phyloP scores from a whole-genome alignment of 129 eudicot genomes.

The Scalesia atractyloides region DNA sequence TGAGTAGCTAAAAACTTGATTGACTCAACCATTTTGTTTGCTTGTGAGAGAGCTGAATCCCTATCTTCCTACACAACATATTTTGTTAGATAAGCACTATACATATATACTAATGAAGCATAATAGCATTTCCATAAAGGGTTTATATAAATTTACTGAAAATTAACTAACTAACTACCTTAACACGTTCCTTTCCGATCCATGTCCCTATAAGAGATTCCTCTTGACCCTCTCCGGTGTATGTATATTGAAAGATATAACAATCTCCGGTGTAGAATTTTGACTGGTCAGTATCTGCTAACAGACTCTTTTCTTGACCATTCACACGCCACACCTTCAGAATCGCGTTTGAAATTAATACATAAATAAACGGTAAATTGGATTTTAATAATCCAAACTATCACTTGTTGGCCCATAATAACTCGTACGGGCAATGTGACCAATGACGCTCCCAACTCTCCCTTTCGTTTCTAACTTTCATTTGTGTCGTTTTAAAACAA shows the following conservation, averaged over 20 bases:
- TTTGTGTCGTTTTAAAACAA: no score
- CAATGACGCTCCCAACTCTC: no score
- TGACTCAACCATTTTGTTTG: slow-evolving; percentile 85
- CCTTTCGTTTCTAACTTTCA: no score
- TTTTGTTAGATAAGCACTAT: neutral
- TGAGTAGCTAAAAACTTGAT: slow-evolving; percentile 82
- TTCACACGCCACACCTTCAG: slow-evolving; percentile 85
- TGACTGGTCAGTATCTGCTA: slow-evolving; percentile 57
- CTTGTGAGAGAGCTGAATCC: slow-evolving; percentile 60
- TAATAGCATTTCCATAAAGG: neutral
- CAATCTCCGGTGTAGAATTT: slow-evolving; percentile 93
- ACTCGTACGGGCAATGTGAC: no score
- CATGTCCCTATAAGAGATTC: slow-evolving; percentile 87
- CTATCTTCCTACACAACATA: slow-evolving; percentile 64
- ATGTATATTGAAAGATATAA: slow-evolving; percentile 81
- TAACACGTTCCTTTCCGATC: slow-evolving; percentile 81
- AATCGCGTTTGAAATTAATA: slow-evolving; percentile 15
- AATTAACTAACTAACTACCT: slow-evolving; percentile 44
- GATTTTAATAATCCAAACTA: no score
- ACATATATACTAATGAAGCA: neutral
- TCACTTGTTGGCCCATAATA: no score
- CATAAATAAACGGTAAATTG: no score
- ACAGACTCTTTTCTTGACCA: slow-evolving; percentile 62
- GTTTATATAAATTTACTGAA: neutral
- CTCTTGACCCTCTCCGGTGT: slow-evolving; percentile 75